Evolutionary conservation across 2,329 filamentous ascomycete genomes (phyloP), one percentile per base, ranked within the genome.

Genomic region (Metarhizium rileyi): DNA sequence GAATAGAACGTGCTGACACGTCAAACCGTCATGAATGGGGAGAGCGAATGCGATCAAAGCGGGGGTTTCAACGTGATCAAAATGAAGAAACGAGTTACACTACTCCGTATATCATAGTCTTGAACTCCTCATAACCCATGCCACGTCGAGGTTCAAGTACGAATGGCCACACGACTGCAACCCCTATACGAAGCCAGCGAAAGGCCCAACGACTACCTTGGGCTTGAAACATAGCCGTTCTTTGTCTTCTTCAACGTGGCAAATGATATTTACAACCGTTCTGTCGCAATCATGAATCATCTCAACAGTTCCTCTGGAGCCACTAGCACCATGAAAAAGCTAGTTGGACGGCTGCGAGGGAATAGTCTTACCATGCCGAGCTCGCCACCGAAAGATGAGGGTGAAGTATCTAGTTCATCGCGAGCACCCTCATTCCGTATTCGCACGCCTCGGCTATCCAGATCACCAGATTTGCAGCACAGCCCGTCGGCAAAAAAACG

Each of bases 281-380:
- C 36, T 33, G 20, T 12, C 23, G 16, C 18, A 5, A 44, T 4
- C 23, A 52, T 49, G 50, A 44, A 47, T 23, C 26, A 30, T 22
- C 16, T 28, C 18, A 18, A 43, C 18, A 30, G 25, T 28, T 41
- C 46, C n/a, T 27, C 38, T 16, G 25, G 20, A 18, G 38, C 25
- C 44, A 50, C 44, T 10, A 33, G 38, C 30, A 44, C 47, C 14
- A 41, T 50, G 27, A 40, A 43, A 22, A 53, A 50, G 35, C 46
- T 56, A 27, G 53, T 55, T 36, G 51, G 50, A 26, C 55, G 55
- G 8, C 46, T 55, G 18, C 53, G 53, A 25, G 48, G 46, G 43
- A 46, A 26, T 27, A 51, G 53, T 40, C 40, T 43, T 28, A 49
- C 41, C n/a, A 9, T 16, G 22, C 7, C 27, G 16, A 42, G 18